phyloP scores from a whole-genome alignment of 257 asterid species.

The Rubia yunnanensis region DNA sequence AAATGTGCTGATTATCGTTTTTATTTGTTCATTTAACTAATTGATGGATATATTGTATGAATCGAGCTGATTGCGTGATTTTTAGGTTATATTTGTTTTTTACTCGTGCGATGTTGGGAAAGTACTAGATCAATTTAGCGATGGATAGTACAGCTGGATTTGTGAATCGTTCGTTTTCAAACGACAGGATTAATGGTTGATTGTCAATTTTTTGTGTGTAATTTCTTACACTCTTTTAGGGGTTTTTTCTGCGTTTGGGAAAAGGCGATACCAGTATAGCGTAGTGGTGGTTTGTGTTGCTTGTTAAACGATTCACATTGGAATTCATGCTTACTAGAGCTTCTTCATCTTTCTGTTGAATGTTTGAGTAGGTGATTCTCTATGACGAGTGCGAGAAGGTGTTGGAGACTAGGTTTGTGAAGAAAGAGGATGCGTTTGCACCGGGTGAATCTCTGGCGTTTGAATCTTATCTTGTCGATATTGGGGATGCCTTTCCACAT shows the following conservation, averaged over 20 bases:
- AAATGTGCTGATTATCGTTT: neutral
- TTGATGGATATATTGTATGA: neutral
- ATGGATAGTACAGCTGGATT: neutral
- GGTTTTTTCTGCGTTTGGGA: neutral
- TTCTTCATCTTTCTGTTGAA: neutral
- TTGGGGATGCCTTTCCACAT: slow-evolving; percentile 43
- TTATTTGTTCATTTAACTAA: neutral
- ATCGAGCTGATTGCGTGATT: neutral
- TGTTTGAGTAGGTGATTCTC: slow-evolving; percentile 42
- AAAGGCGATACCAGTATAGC: neutral
- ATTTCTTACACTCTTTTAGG: too few relatives aligned
- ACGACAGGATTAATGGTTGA: neutral
- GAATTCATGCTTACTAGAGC: neutral
- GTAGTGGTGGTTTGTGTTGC: neutral
- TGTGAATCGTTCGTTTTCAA: too few relatives aligned
- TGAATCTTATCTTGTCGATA: slow-evolving; percentile 63
- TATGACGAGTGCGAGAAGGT: slow-evolving; percentile 69
- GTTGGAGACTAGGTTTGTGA: slow-evolving; percentile 62
- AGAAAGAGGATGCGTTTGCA: slow-evolving; percentile 52
- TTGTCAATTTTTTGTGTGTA: too few relatives aligned
- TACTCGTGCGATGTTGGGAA: neutral
- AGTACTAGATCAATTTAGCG: neutral
- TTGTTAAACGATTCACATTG: neutral
- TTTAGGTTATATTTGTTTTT: neutral
- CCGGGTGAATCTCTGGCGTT: slow-evolving; percentile 59